Conservation (phyloP, 768 basidiomycete species). For the Kwoniella dejecticola region DNA sequence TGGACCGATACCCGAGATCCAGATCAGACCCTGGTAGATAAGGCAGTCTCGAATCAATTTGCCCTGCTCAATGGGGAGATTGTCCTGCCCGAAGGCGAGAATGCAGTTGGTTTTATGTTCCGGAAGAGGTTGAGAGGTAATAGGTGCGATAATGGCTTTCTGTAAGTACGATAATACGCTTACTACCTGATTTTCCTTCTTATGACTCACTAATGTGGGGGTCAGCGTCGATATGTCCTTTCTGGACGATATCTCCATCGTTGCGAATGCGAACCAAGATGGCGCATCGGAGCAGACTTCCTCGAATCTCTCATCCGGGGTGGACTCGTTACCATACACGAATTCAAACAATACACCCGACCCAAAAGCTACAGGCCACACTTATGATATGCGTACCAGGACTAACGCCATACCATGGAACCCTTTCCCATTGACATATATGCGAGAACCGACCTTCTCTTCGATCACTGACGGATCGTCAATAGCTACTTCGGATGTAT, state of each 20-base stretch:
- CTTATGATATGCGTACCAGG: too few species aligned
- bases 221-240: conserved; percentile 12
- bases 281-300: background rate
- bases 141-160: background rate
- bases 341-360: background rate
- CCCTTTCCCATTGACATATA: conserved; percentile 8
- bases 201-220: too few species aligned
- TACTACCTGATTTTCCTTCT: too few species aligned
- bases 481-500: background rate
- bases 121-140: conserved; percentile 2
- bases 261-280: background rate
- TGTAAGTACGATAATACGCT: background rate
- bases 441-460: background rate
- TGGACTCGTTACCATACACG: conserved; percentile 3
- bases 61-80: background rate
- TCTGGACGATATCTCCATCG: conserved; percentile 11
- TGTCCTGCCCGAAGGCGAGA: conserved; percentile 9
- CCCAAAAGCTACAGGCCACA: background rate
- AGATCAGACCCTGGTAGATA: background rate
- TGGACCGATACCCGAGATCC: background rate
- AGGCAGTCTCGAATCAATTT: background rate
- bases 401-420: background rate
- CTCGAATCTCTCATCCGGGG: conserved; percentile 1
- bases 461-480: background rate
- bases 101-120: conserved; percentile 2